Percentiles rank a stretch among this genome's conserved stretches.
Conservation (phyloP, 2,329 filamentous ascomycete species). For the Penicillium oxalicum region DNA sequence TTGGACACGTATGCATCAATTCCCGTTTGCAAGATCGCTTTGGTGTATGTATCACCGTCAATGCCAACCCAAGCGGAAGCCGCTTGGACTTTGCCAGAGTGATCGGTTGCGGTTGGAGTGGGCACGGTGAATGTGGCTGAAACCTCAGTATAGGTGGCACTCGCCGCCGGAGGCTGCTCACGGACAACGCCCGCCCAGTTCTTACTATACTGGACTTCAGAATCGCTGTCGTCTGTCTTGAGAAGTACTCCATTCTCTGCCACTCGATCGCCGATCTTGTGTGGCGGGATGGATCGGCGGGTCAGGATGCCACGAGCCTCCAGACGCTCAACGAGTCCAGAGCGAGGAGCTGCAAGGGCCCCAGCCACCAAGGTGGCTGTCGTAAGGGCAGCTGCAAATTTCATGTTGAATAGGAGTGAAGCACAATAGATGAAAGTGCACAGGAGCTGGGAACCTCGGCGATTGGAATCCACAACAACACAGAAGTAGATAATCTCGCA, state of each 20-base stretch:
- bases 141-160: conserved; percentile 44
- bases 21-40: conserved; percentile 53
- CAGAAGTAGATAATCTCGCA: too few species aligned
- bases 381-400: conserved; percentile 20
- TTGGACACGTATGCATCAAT: conserved; percentile 50
- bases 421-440: not conserved
- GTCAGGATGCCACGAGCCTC: conserved; percentile 20
- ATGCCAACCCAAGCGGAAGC: conserved; percentile 57
- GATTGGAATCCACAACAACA: not conserved
- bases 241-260: conserved; percentile 11
- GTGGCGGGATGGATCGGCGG: conserved; percentile 24
- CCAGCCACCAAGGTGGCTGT: conserved; percentile 20
- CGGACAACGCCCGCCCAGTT: conserved; percentile 59
- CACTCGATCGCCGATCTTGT: conserved; percentile 6
- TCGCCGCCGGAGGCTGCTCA: conserved; percentile 32
- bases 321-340: conserved; percentile 25
- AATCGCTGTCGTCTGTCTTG: conserved; percentile 11
- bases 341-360: conserved; percentile 26
- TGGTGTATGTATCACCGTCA: conserved; percentile 53
- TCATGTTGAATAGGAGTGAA: conserved; percentile 23
- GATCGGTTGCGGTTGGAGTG: conserved; percentile 39
- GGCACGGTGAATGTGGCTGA: conserved; percentile 49
- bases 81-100: conserved; percentile 38
- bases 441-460: not conserved
- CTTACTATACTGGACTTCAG: conserved; percentile 46